These are phyloP conservation scores for Ceratocystis alfenasii DNA, from an alignment of 2,329 filamentous ascomycete species.

Conservation along the genomic window DNA sequence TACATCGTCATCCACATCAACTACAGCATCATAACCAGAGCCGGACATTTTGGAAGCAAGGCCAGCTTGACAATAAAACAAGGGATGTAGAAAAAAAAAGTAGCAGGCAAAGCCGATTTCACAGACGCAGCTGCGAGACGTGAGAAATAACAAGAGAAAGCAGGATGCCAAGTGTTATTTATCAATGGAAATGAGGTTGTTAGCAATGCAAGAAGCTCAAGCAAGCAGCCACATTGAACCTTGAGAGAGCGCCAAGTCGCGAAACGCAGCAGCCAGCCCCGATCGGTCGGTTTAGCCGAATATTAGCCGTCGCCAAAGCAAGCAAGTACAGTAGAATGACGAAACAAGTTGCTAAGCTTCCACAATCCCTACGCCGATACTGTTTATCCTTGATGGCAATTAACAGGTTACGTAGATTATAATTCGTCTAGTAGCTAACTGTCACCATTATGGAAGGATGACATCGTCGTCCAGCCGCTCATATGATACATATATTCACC, in stretches of 20 bases:
- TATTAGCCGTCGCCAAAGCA: background rate
- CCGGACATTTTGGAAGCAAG: constrained; percentile 50
- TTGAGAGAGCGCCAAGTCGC: constrained; percentile 13
- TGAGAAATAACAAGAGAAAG: background rate
- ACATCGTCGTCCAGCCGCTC: no score
- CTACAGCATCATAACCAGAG: constrained; percentile 91
- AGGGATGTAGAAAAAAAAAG: background rate
- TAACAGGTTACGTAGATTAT: no score
- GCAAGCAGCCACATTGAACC: background rate
- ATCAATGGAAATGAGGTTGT: background rate
- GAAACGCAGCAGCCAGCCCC: constrained; percentile 13
- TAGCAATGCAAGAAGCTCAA: background rate
- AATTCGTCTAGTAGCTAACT: no score
- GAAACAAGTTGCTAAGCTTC: background rate
- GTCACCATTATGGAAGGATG: no score
- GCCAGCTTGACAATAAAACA: constrained; percentile 15
- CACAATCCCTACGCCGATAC: no score
- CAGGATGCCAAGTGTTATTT: background rate
- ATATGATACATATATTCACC: background rate
- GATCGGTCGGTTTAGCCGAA: background rate
- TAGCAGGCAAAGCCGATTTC: background rate
- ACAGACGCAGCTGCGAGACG: background rate
- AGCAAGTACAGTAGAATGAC: background rate
- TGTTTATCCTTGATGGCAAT: no score
- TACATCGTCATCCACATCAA: constrained; percentile 94